These are phyloP conservation scores for Salvia rosmarinus DNA, from an alignment of 257 asterid species.

Conservation along the genomic window DNA sequence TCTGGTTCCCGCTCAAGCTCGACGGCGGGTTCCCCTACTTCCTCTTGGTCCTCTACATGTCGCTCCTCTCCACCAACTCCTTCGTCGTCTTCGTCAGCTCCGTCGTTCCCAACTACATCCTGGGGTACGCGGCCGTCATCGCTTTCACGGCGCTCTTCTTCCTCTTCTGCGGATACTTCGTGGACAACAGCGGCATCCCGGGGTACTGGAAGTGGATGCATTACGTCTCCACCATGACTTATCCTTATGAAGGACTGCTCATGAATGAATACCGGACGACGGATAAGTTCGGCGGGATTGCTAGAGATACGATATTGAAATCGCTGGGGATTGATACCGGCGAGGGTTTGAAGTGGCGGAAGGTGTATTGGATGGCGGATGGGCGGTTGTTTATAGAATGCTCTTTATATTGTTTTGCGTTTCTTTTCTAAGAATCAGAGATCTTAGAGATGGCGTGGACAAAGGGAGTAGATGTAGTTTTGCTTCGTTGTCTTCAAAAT, in stretches of 20 bases:
- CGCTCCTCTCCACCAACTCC: constrained; percentile 76
- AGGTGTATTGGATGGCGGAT: constrained; percentile 68
- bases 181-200: constrained; percentile 61
- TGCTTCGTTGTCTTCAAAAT: too few relatives aligned
- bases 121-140: constrained; percentile 85
- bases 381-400: constrained; percentile 69
- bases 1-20: constrained; percentile 68
- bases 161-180: constrained; percentile 75
- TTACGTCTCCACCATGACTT: constrained; percentile 75
- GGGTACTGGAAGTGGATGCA: constrained; percentile 87
- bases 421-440: constrained; percentile 85
- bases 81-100: constrained; percentile 83
- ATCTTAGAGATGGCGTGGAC: constrained; percentile 37
- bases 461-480: too few relatives aligned
- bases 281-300: constrained; percentile 42
- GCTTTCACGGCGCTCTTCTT: constrained; percentile 87
- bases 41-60: constrained; percentile 63
- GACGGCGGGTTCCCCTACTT: constrained; percentile 57
- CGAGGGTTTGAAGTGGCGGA: constrained; percentile 59
- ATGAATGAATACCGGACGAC: constrained; percentile 70
- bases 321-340: constrained; percentile 49
- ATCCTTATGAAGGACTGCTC: constrained; percentile 79
- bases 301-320: constrained; percentile 52
- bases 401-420: constrained; percentile 69
- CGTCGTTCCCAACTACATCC: constrained; percentile 83